Evolutionary conservation across 1,139 yeast genomes (phyloP).

Genomic region (Wickerhamiella pararugosa): DNA sequence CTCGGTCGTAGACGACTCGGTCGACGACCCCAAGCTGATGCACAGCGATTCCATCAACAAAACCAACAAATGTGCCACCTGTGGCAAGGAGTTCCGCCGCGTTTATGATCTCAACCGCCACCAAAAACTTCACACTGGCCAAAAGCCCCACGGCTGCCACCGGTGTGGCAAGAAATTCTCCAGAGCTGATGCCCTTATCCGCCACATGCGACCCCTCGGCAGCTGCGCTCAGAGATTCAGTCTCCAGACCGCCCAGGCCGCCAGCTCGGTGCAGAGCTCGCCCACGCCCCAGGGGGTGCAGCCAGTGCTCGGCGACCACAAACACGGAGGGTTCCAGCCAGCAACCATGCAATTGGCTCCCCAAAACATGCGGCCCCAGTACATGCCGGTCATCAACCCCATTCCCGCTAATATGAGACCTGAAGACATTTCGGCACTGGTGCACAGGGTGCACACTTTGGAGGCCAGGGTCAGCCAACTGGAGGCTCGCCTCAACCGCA

Average conservation of each 20-base stretch:
- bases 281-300: conserved; percentile 3
- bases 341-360: background rate
- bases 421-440: conserved; percentile 13
- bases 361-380: background rate
- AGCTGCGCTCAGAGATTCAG: conserved; percentile 8
- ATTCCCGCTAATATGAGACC: conserved; percentile 6
- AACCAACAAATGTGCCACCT: conserved; percentile 38
- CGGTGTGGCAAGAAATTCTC: conserved; percentile 57
- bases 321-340: conserved; percentile 1
- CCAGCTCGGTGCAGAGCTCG: conserved; percentile 5
- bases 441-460: conserved; percentile 16
- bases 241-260: conserved; percentile 8
- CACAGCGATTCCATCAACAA: background rate
- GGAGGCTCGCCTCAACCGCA: conserved; percentile 21
- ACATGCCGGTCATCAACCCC: background rate
- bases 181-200: conserved; percentile 58
- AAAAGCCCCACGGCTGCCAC: conserved; percentile 48
- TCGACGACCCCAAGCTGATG: conserved; percentile 1
- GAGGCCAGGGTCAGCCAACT: conserved; percentile 21
- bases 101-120: conserved; percentile 68
- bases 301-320: conserved; percentile 6
- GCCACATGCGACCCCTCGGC: conserved; percentile 35
- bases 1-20: conserved; percentile 3
- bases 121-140: conserved; percentile 61
- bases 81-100: conserved; percentile 50